Percentiles rank a stretch among this genome's conserved stretches.
phyloP scores from a whole-genome alignment of 805 yeast species.

The Brettanomyces naardenensis region DNA sequence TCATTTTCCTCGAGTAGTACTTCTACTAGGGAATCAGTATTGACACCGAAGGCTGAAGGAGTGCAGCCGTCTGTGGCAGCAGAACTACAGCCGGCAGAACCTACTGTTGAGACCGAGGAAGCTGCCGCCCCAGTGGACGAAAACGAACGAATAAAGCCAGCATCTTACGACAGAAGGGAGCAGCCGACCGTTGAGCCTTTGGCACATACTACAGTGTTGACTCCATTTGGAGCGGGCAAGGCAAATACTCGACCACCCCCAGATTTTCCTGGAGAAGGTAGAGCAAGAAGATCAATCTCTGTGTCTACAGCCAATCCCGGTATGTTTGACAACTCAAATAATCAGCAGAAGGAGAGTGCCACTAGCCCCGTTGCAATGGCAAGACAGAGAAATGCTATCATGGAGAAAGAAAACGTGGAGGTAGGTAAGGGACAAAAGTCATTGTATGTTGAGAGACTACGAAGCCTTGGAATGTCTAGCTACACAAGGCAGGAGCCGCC shows the following conservation, averaged over 20 bases:
- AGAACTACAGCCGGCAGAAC: constrained; percentile 4
- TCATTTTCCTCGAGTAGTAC: not conserved
- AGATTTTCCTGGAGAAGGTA: constrained; percentile 27
- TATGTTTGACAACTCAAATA: constrained; percentile 12
- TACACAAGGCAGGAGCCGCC: constrained; percentile 17
- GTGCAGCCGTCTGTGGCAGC: constrained; percentile 1
- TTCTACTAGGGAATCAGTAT: not conserved
- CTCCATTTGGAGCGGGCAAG: constrained; percentile 8
- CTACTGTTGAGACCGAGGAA: not conserved
- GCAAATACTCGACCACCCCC: constrained; percentile 30
- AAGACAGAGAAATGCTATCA: not conserved
- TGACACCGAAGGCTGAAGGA: not conserved
- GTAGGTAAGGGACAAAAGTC: constrained; percentile 38
- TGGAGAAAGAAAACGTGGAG: not conserved
- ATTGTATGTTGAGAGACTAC: constrained; percentile 33
- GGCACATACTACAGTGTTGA: constrained; percentile 19
- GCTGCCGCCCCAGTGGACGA: constrained; percentile 1
- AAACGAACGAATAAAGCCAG: not conserved
- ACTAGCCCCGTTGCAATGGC: not conserved
- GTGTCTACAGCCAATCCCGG: constrained; percentile 26
- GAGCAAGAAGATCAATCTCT: constrained; percentile 31
- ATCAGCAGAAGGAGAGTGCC: too few relatives aligned
- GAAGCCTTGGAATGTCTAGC: constrained; percentile 5
- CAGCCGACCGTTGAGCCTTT: constrained; percentile 26
- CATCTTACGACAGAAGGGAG: constrained; percentile 32